Evolutionary conservation across 352 stramenopile genomes (phyloP), one percentile per base, ranked within the genome.

Genomic region (Pythium plurisporium): DNA sequence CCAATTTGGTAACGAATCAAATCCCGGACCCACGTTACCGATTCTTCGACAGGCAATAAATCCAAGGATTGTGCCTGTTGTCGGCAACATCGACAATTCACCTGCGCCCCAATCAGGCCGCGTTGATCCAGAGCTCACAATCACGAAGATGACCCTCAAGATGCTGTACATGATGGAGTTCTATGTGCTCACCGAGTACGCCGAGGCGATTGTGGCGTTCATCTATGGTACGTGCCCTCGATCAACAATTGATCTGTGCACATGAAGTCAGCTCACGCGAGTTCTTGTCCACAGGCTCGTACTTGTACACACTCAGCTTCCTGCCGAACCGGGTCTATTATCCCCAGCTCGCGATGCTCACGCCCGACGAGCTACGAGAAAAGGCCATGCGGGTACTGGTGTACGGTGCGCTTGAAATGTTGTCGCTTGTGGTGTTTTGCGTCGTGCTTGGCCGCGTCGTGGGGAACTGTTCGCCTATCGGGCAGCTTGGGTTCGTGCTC

Each of bases 401-500:
- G 14, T 52, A 53, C 43, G 43, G 41, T 10, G 30, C 20, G 4
- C 23, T 53, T 10, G 53, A 60, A 20, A 9, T 61, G 10, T 12
- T 54, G n/a, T 54, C 30, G 14, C 23, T 54, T 6, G 15, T 48
- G 15, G 31, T 52, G 3, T 52, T 61, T 36, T 54, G 42, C 38
- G 12, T 5, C 10, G n/a, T 31, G 9, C 10, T 62, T 5, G 31
- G 37, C 19, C 54, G 33, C 14, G 34, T 25, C 20, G 2, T 62
- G 22, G 15, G 34, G n/a, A 10, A 27, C 5, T 47, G 47, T 5
- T 62, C 54, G 27, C 27, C 23, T 8, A 3, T 62, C 19, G 29
- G 26, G 2, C 64, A 69, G 14, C 51, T 79, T 1, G 56, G 47
- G 3, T 79, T 79, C 26, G 70, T 73, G 6, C 29, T 79, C 19